phyloP scores from a whole-genome alignment of 2,329 filamentous ascomycete genomes.

The Nemania sp. region DNA sequence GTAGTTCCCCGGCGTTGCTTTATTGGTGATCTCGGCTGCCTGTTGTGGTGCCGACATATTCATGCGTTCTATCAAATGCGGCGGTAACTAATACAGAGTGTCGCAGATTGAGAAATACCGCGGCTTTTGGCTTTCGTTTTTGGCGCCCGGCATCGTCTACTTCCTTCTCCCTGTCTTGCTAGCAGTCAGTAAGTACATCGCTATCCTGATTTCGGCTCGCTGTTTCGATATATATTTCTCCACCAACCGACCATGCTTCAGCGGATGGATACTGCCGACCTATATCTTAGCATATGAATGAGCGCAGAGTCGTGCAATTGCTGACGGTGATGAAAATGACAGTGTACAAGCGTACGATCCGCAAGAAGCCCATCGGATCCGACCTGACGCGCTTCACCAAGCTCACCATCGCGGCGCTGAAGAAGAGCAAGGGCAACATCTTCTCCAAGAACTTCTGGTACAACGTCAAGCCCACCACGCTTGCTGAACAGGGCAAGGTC shows the following conservation, averaged over 20 bases:
- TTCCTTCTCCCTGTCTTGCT: slow-evolving; percentile 63
- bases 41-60: too few species aligned
- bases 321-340: slow-evolving; percentile 5
- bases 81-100: too few species aligned
- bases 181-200: slow-evolving; percentile 44
- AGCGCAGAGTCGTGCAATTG: background rate
- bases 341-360: slow-evolving; percentile 60
- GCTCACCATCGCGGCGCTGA: slow-evolving; percentile 57
- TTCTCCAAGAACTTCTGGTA: slow-evolving; percentile 63
- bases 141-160: slow-evolving; percentile 53
- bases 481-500: slow-evolving; percentile 50
- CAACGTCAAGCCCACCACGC: slow-evolving; percentile 58
- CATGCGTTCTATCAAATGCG: too few species aligned
- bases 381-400: slow-evolving; percentile 64
- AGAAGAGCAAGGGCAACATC: slow-evolving; percentile 56
- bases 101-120: slow-evolving; percentile 58
- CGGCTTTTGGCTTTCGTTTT: slow-evolving; percentile 63
- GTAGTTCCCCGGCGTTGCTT: too few species aligned
- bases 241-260: background rate
- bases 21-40: too few species aligned
- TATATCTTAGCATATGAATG: background rate
- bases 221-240: background rate
- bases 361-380: slow-evolving; percentile 65
- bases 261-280: background rate
- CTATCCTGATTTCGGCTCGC: background rate